Base-by-base conservation (phyloP, 805 yeast species). In the Wickerhamiella slavikovae region DNA sequence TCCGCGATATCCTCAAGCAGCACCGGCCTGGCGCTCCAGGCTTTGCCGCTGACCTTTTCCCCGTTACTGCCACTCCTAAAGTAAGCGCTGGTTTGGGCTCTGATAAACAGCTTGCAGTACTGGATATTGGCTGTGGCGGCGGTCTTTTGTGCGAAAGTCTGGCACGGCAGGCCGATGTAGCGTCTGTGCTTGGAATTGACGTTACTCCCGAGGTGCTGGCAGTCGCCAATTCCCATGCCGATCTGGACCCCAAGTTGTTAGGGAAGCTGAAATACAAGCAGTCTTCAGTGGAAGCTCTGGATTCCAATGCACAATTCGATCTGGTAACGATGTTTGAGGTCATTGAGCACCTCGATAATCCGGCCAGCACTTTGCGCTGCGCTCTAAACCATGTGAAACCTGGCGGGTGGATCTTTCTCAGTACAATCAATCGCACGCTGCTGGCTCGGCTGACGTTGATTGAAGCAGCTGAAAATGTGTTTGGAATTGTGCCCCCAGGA, bases 71-170 rank as follows among this genome's bases (percentile, higher is more conserved):
- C 14, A 25, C 29, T 3, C n/a, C 4, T 7, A 15, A 29, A 13
- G 17, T 14, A n/a, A 19, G 11, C n/a, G n/a, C n/a, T n/a, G n/a
- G n/a, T n/a, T n/a, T n/a, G n/a, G 22, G 24, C 13, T 9, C 17
- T 19, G 35, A 37, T 15, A 74, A 71, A 33, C 53, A 61, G 27
- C 55, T 69, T 30, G 48, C 51, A 11, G 82, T 71, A 1, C 54
- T 89, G 32, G 99, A 89, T 47, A 70, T 89, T 30, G 99, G 99
- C 1, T 89, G 98, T 49, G 99, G 99, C 13, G 99, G 98, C n/a
- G 99, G 98, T 0, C 71, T 89, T 16, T 55, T 89, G 13, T 58
- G 83, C 4, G 99, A 89, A 47, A 71, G 85, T 0, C 51, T 89
- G 45, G 94, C 93, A 0, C 58, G 99, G 39, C 53, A 77, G 40